These are phyloP conservation scores for Castanopsis chinensis DNA, from an alignment of 306 rosid genomes.

Conservation along the genomic window DNA sequence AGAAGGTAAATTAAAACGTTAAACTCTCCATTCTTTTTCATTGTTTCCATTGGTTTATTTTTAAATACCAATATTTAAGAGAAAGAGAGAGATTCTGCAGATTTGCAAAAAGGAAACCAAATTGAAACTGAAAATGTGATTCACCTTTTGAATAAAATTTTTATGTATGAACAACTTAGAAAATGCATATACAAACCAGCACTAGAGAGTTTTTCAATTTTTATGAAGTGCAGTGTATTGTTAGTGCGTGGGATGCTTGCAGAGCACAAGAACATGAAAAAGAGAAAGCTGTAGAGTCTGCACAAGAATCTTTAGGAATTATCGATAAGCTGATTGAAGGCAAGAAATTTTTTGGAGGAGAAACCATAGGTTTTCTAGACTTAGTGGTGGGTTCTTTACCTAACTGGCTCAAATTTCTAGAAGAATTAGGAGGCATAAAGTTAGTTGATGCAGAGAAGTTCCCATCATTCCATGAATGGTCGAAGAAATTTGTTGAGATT, in stretches of 20 bases:
- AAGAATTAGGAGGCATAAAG: background rate
- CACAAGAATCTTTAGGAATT: slow-evolving; percentile 19
- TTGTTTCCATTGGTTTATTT: too few relatives aligned
- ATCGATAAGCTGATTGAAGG: slow-evolving; percentile 34
- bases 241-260: slow-evolving; percentile 5
- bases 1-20: slow-evolving; percentile 20
- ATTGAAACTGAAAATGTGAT: too few relatives aligned
- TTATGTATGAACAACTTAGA: too few relatives aligned
- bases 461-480: background rate
- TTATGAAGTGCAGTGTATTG: background rate
- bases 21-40: too few relatives aligned
- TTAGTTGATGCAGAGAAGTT: background rate
- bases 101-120: too few relatives aligned
- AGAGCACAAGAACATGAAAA: slow-evolving; percentile 19
- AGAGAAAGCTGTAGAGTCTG: background rate
- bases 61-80: too few relatives aligned
- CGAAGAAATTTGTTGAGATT: background rate
- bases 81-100: too few relatives aligned
- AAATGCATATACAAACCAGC: background rate
- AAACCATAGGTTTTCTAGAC: slow-evolving; percentile 3
- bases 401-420: background rate
- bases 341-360: slow-evolving; percentile 40
- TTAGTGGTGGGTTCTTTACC: background rate
- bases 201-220: background rate
- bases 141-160: too few relatives aligned